Percentiles rank a stretch among this genome's conserved stretches.
phyloP scores from a whole-genome alignment of 176 grass and related monocot genomes.

The Raddia distichophylla region DNA sequence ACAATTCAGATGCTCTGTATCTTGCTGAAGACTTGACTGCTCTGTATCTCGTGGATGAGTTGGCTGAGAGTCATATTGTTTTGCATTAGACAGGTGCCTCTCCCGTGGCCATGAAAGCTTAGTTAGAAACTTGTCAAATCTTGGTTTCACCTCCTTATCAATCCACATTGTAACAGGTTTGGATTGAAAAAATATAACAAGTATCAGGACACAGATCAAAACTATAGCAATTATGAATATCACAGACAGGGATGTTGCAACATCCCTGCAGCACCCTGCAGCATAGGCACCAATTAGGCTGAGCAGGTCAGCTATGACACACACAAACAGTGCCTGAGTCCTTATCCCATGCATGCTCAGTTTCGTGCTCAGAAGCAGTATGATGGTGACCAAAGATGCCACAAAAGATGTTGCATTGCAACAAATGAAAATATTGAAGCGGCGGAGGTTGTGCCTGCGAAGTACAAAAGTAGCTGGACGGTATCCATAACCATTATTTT shows the following conservation, averaged over 20 bases:
- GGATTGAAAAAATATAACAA: constrained; percentile 12
- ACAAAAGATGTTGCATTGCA: constrained; percentile 37
- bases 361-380: constrained; percentile 37
- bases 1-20: not conserved
- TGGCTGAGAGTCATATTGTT: not conserved
- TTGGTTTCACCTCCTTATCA: not conserved
- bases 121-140: not conserved
- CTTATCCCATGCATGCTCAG: constrained; percentile 43
- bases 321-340: constrained; percentile 8
- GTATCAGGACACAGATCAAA: constrained; percentile 15
- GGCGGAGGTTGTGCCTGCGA: constrained; percentile 19
- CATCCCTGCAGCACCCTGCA: constrained; percentile 33
- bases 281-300: constrained; percentile 40
- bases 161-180: not conserved
- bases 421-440: constrained; percentile 24
- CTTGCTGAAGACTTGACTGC: not conserved
- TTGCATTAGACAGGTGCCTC: not conserved
- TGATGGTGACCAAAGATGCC: constrained; percentile 41
- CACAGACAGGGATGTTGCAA: constrained; percentile 21
- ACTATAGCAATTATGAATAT: constrained; percentile 25
- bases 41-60: constrained; percentile 5
- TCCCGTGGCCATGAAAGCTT: not conserved
- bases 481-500: not conserved
- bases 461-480: constrained; percentile 39
- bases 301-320: constrained; percentile 21